Base-by-base conservation (phyloP, 306 rosid genomes). In the Ormosia emarginata region DNA sequence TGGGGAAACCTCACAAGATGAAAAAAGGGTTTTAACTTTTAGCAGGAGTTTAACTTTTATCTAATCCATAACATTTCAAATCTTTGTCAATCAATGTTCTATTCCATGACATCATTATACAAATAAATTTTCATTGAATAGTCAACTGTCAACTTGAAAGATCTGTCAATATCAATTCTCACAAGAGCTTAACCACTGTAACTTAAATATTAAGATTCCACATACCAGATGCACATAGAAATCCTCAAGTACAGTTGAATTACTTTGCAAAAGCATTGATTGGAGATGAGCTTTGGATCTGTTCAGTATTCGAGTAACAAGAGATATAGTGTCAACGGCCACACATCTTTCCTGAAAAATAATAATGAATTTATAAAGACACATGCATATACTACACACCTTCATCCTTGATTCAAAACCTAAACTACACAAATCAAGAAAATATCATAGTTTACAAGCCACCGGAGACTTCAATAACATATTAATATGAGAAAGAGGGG, bases 341-440 rank as follows among this genome's bases (percentile, higher is more conserved):
- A 94, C 94, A 62, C 97, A 90, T 89, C 98, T 91, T 90, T 96
- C 99, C 98, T 96, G 99, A 83, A 90, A 79, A 61, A 74, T 63
- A 86, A 71, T 50, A 66, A 63, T 75, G 24, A 43, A 83, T 78
- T 74, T 72, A 76, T 43, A 73, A 47, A 78, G 53, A 71, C 74
- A 77, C 49, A 78, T 61, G 85, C 57, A 55, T 65, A 81, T 47
- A 72, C 37, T 77, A 78, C 80, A 78, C 70, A 71, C 57, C 63
- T 74, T 40, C 78, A 75, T 46, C 14, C 30, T 39, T 50, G 46
- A 68, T 64, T 64, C 32, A 71, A 77, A 64, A 84, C 14, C 72
- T 43, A 79, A 79, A 77, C 8, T 73, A 46, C 50, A 77, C 7
- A 49, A 80, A 80, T 57, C 40, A 75, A 79, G 80, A 62, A 50